Evolutionary conservation across 768 basidiomycete genomes (phyloP), one percentile per base, ranked within the genome.

Genomic region (Mrakia hoshinonis): DNA sequence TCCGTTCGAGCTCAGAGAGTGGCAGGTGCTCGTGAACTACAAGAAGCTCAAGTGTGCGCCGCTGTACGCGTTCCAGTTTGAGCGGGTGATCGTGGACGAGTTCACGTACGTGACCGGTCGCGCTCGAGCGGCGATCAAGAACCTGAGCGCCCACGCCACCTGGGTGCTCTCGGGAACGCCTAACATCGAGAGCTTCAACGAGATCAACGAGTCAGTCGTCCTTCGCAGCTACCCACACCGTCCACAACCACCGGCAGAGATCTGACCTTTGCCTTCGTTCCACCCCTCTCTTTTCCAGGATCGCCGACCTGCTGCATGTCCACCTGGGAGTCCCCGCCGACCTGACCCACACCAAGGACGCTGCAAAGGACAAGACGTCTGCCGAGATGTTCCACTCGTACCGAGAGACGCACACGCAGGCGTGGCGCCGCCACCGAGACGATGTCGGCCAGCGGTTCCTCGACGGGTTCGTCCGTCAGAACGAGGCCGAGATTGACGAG

Each of bases 81-180:
- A 29, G 29, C 24, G 58, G 22, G 20, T 60, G 20, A 20, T 68
- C 39, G 43, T 39, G 13, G 67, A 68, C 54, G 69, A 70, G 47
- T 70, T 63, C 51, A 38, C 69, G 13, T 70, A 70, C 46, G 60
- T 51, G 20, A 61, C 62, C 26, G 69, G 46, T 6, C 43, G 52
- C 46, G 48, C 60, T 49, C 46, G 47, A 15, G 52, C 38, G 13
- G 83, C 92, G 75, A 84, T 95, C 47, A 91, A 90, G 3, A 85
- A 84, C 61, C 80, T 94, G 26, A 85, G 86, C 13, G 87, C 90
- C 0, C 87, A 88, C 63, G 84, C 90, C 54, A 89, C 87, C 68
- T 97, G 94, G 94, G 91, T 97, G 7, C 83, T 97, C n/a, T 97
- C 94, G 2, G 94, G 94, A 15, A 97, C 94, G 29, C 94, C 94